Base-by-base conservation (phyloP, 352 stramenopile genomes). In the Phytophthora agathidicida region DNA sequence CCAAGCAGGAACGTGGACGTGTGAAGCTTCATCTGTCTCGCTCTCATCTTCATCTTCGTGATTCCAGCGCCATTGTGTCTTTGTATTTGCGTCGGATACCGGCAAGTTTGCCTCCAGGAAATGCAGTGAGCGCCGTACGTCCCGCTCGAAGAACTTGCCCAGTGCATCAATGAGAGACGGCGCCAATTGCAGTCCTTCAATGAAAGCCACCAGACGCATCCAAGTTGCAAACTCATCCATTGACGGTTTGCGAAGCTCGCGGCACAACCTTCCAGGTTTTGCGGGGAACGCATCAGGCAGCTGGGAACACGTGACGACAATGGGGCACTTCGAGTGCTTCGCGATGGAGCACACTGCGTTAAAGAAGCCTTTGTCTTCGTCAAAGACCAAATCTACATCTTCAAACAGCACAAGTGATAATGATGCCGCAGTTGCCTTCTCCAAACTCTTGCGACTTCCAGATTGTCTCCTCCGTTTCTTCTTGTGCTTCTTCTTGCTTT, bases 361-460 rank as follows among this genome's bases (percentile, higher is more conserved):
- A 11, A 92, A 57, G 41, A 94, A 94, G 7, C 85, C 85, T 49
- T 89, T 89, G 57, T 94, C 85, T 17, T 91, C 75, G 5, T 93
- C 83, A 61, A 94, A 94, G 4, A 93, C 68, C 20, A 91, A 35
- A 36, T 94, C 81, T 3, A 91, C 83, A 48, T 94, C 85, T 69
- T 94, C 85, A 51, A 94, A 92, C 2, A 94, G 65, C n/a, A 94
- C 81, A 28, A 94, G 75, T 19, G 85, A 93, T 17, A 89, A 65
- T 7, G 87, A 78, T 10, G 81, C 77, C 7, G 71, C 63, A 32
- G 60, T 57, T 4, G 57, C 11, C 23, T 68, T 60, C 20, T 71
- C 74, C n/a, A 82, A 41, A 8, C 74, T 83, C 45, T 65, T 69
- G 9, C 71, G 73, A 14, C 60, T 59, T 11, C 70, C 62, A 0